A percentile compares a stretch with the other conserved stretches of the same genome.
Conservation (phyloP, 192 early-diverging fungal species). For the Anaeromyces robustus region DNA sequence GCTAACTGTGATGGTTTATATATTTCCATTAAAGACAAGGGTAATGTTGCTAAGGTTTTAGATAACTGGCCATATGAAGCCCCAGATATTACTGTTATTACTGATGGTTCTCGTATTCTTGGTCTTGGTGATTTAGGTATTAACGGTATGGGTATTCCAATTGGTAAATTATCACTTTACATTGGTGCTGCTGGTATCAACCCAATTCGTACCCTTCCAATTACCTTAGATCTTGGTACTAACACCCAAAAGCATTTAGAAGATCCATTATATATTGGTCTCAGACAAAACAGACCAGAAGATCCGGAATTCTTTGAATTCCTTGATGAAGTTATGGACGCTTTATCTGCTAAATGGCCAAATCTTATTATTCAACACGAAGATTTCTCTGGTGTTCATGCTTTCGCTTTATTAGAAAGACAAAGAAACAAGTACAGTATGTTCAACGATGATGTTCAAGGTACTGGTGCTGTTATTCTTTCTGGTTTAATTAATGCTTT, state of each 20-base stretch:
- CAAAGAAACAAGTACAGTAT: slow-evolving; percentile 61
- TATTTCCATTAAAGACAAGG: slow-evolving; percentile 57
- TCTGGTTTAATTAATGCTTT: slow-evolving; percentile 81
- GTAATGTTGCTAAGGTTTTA: slow-evolving; percentile 60
- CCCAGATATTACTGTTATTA: slow-evolving; percentile 69
- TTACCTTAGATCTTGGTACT: slow-evolving; percentile 83
- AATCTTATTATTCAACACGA: slow-evolving; percentile 86
- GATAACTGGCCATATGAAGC: slow-evolving; percentile 57
- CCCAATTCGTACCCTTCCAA: slow-evolving; percentile 72
- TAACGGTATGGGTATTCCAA: slow-evolving; percentile 89
- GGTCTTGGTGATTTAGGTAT: slow-evolving; percentile 90
- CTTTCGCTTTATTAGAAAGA: slow-evolving; percentile 66
- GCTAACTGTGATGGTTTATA: slow-evolving; percentile 70
- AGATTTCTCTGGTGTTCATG: slow-evolving; percentile 87
- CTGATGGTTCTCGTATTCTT: slow-evolving; percentile 85
- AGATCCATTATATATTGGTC: slow-evolving; percentile 82
- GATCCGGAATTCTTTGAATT: slow-evolving; percentile 59
- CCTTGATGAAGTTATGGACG: slow-evolving; percentile 64
- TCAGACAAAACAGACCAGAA: slow-evolving; percentile 44
- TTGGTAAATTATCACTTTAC: slow-evolving; percentile 89
- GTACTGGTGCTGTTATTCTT: slow-evolving; percentile 85
- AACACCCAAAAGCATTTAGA: slow-evolving; percentile 65
- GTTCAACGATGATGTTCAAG: slow-evolving; percentile 92
- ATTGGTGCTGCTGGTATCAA: slow-evolving; percentile 72
- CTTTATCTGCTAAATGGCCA: slow-evolving; percentile 55